Conservation (phyloP, 2,329 filamentous ascomycete genomes). For the Neocatenulostroma microsporum region DNA sequence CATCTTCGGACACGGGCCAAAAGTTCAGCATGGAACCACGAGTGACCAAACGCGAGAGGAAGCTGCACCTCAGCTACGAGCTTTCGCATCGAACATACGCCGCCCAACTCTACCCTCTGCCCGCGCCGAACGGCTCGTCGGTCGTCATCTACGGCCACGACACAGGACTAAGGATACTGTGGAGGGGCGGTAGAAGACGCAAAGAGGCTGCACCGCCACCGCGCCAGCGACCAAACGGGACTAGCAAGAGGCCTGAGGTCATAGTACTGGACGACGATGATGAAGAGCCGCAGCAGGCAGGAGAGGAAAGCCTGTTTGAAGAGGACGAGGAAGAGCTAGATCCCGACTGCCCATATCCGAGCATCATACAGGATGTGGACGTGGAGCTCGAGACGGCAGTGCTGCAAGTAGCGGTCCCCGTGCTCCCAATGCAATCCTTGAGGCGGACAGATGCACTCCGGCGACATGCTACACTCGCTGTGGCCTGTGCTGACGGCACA, state of each 20-base stretch:
- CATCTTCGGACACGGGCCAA: constrained; percentile 2
- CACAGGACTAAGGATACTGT: constrained; percentile 50
- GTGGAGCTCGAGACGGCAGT: constrained; percentile 48
- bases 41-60: constrained; percentile 24
- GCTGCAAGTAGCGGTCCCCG: constrained; percentile 45
- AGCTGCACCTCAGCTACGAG: constrained; percentile 47
- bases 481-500: constrained; percentile 50
- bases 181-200: constrained; percentile 48
- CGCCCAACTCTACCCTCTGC: constrained; percentile 51
- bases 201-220: constrained; percentile 4
- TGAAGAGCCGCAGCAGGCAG: constrained; percentile 18
- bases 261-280: constrained; percentile 53
- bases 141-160: constrained; percentile 55
- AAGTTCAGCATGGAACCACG: constrained; percentile 19
- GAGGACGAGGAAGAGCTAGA: constrained; percentile 53
- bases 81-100: constrained; percentile 51
- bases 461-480: constrained; percentile 42
- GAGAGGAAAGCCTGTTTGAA: constrained; percentile 37
- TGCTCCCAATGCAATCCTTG: constrained; percentile 7
- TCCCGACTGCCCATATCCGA: constrained; percentile 46
- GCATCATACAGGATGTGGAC: constrained; percentile 48
- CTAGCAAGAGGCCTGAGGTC: constrained; percentile 37
- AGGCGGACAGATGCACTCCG: constrained; percentile 21
- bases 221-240: constrained; percentile 12
- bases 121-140: constrained; percentile 54